Conservation (phyloP, 164 flowering plant species). For the Umbellularia californica region DNA sequence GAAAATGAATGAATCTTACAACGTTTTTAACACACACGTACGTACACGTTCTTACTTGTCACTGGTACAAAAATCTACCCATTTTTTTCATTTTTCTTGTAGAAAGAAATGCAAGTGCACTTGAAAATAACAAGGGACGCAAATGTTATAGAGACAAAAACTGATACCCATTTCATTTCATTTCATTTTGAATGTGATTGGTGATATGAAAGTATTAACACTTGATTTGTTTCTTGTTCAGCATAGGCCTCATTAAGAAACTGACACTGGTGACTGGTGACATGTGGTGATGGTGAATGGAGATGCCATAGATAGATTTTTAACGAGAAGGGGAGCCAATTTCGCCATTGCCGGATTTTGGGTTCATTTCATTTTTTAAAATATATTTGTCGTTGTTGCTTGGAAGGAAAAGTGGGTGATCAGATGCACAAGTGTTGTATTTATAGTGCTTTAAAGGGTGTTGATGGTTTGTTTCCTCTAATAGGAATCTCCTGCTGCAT, state of each 20-base stretch:
- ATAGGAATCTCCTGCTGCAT: slow-evolving; percentile 11
- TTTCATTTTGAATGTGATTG: not conserved
- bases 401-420: not conserved
- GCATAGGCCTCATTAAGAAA: not conserved
- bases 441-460: not conserved
- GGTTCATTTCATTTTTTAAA: not conserved
- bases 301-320: slow-evolving; percentile 8
- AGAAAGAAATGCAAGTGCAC: not conserved
- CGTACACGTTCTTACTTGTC: no score
- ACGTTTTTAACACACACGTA: no score
- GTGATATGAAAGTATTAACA: not conserved
- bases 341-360: not conserved
- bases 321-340: slow-evolving; percentile 2
- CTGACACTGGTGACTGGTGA: slow-evolving; percentile 1
- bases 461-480: slow-evolving; percentile 1
- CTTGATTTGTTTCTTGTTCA: no score
- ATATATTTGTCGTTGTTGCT: not conserved
- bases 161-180: no score
- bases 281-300: slow-evolving; percentile 1
- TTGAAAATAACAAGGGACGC: not conserved
- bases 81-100: no score
- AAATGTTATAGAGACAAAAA: not conserved
- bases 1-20: no score
- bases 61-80: no score
- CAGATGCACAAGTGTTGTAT: not conserved